Base-by-base conservation (phyloP, 176 grass and related monocot genomes). In the Eremochloa ophiuroides region DNA sequence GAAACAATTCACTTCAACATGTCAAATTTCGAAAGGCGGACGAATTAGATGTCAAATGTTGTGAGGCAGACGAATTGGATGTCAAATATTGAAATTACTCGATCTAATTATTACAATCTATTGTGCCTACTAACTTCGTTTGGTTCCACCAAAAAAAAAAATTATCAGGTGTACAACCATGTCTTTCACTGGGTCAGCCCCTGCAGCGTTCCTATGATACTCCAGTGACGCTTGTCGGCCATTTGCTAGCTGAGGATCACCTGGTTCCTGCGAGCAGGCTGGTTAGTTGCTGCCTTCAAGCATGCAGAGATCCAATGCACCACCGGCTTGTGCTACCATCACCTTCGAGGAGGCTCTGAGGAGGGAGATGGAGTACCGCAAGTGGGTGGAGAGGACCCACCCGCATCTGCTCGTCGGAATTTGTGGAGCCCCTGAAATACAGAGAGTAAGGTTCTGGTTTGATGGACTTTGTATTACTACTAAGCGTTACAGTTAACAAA, bases 281-380 rank as follows among this genome's bases (percentile, higher is more conserved):
- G 16, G 51, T 44, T 66, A 15, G 37, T 34, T 81, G 59, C 23
- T 8, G 10, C 23, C 62, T 69, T 74, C 77, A 81, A 53, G 53
- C 82, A 89, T 85, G 63, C 25, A 81, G 6, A 26, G 79, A 46
- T 50, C 69, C 1, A 47, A 14, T 33, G 30, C 13, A 33, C 12
- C 71, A 33, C 13, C 53, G 20, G n/a, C 30, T 12, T 80, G 71
- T 68, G 78, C 83, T 40, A 91, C 92, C 23, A 91, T 94, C 62
- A 87, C 70, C 35, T 94, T 82, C 41, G 78, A 84, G 66, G 86
- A 91, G 70, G 92, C 92, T 73, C 80, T 91, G 56, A 76, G 37
- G 83, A 94, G 87, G 51, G 92, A 94, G 77, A 50, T 85, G 86
- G 92, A 91, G 48, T 91, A 89, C 68, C 72, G 74, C 48, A 81